phyloP scores from a whole-genome alignment of 306 rosid species.

The Acacia melanoxylon region DNA sequence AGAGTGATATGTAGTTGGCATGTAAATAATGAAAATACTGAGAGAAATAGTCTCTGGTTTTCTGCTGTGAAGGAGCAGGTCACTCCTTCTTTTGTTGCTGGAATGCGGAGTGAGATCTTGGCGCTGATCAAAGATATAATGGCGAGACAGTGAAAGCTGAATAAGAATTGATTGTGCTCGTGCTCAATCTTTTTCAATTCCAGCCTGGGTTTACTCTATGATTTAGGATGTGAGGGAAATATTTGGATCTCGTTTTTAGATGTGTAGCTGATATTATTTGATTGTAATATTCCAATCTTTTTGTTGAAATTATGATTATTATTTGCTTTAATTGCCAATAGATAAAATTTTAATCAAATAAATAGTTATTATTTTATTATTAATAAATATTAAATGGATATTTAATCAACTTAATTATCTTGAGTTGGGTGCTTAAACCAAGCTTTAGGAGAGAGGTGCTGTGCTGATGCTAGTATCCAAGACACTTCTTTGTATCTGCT shows the following conservation, averaged over 20 bases:
- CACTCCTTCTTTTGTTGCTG: constrained; percentile 54
- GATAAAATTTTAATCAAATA: neutral
- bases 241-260: neutral
- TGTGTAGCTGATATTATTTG: neutral
- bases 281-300: neutral
- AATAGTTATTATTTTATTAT: neutral
- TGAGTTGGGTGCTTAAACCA: neutral
- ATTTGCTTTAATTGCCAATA: neutral
- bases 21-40: constrained; percentile 31
- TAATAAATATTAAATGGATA: neutral
- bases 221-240: neutral
- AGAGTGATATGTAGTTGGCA: constrained; percentile 67
- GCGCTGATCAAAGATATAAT: constrained; percentile 63
- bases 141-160: constrained; percentile 39
- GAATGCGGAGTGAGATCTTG: constrained; percentile 64
- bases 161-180: neutral
- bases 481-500: neutral
- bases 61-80: constrained; percentile 58
- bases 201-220: constrained; percentile 12
- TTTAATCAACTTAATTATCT: neutral
- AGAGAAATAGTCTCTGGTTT: constrained; percentile 54
- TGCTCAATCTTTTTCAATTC: neutral
- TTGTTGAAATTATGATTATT: neutral
- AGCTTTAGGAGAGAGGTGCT: neutral
- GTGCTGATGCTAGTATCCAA: neutral